Evolutionary conservation across 2,329 filamentous ascomycete species (phyloP).

Genomic region (Pseudogymnoascus sp.): DNA sequence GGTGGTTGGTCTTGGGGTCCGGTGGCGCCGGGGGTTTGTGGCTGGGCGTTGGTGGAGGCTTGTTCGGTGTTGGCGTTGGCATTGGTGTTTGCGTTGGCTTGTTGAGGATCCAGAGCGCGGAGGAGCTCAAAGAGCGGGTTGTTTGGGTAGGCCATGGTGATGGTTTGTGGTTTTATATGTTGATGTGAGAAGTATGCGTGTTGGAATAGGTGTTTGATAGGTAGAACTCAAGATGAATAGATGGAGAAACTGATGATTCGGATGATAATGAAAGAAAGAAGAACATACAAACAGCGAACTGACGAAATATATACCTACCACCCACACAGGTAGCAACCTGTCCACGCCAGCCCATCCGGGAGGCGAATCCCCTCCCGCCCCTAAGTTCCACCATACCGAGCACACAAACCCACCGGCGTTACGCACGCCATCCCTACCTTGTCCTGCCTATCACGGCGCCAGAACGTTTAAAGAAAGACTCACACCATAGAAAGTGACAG

Average conservation of each 20-base stretch:
- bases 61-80: not conserved
- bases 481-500: not conserved
- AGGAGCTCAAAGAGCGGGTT: conserved; percentile 1
- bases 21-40: not conserved
- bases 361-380: not conserved
- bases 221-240: not conserved
- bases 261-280: conserved; percentile 7
- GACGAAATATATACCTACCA: not conserved
- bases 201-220: not conserved
- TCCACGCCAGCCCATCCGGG: conserved; percentile 4
- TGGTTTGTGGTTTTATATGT: not conserved
- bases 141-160: conserved; percentile 1
- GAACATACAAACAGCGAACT: not conserved
- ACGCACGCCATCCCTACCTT: conserved; percentile 6
- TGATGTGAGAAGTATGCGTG: not conserved
- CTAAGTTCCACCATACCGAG: not conserved
- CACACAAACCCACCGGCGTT: not conserved
- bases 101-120: not conserved
- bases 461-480: not conserved
- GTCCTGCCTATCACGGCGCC: not conserved
- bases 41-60: not conserved
- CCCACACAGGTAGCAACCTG: not conserved
- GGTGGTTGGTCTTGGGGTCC: not conserved
- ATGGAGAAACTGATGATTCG: not conserved
- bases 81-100: not conserved